Base-by-base conservation (phyloP, 1,284 basidiomycete genomes). In the Anthracocystis setariae region DNA sequence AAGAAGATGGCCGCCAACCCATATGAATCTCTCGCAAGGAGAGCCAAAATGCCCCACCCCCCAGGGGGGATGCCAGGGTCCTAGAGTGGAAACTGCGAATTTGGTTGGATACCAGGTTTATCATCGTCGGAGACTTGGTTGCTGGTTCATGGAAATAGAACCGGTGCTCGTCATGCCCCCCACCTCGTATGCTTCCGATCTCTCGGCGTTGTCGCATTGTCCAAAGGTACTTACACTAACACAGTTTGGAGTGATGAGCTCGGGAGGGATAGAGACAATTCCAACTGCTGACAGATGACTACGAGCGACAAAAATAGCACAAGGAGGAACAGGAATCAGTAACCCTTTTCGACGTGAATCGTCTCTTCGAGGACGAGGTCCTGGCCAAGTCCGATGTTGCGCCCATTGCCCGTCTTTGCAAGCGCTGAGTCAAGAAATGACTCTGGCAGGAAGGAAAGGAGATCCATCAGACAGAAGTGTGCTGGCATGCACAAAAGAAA, bases 11-110 rank as follows among this genome's bases (percentile, higher is more conserved):
- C 76, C 66, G 66, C 62, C 37, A 50, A 50, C 58, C 64, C 63
- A 73, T 68, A 51, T 64, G 73, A 74, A 69, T 78, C 77, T 81
- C 78, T 82, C 75, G 71, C 59, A 50, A 67, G 69, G 76, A 78
- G 80, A 81, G 79, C 79, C 79, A 75, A 65, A 53, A 54, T 69
- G 71, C 75, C 55, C 77, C 79, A 78, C 60, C 73, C 65, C 67
- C 56, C 32, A 61, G 38, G 56, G 67, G 67, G 68, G 74, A 64
- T 78, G 76, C 76, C 38, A 58, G 77, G 79, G 76, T 63, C 66
- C 71, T 82, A 81, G 80, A 82, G 80, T 81, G 79, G 80, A 82
- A 82, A 82, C 80, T 82, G 80, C 80, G 80, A 82, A 82, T 79
- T 80, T 81, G 79, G 79, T 73, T 82, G 80, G 80, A 82, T 81